Evolutionary conservation across 192 early-diverging fungal species (phyloP).

Genomic region (Coemansia brasiliensis): DNA sequence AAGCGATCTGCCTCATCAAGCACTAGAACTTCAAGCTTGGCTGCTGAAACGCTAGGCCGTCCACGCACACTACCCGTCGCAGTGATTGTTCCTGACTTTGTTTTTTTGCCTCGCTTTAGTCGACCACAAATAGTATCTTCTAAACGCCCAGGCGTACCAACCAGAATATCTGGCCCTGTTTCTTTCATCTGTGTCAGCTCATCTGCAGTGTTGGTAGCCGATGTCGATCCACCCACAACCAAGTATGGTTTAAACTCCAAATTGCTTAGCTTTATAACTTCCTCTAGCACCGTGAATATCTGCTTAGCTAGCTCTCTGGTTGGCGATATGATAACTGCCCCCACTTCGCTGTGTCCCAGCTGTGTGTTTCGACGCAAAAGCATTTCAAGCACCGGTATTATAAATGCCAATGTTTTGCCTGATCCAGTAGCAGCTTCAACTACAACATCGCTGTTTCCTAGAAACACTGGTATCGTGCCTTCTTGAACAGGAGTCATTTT

Average conservation of each 20-base stretch:
- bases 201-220: constrained; percentile 45
- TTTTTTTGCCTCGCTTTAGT: constrained; percentile 34
- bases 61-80: constrained; percentile 48
- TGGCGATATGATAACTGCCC: constrained; percentile 85
- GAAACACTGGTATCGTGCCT: constrained; percentile 85
- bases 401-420: constrained; percentile 91
- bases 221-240: constrained; percentile 48
- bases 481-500: constrained; percentile 95
- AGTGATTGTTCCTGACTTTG: constrained; percentile 40
- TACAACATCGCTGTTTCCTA: constrained; percentile 93
- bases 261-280: constrained; percentile 51
- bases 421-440: constrained; percentile 97
- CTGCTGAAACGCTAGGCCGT: constrained; percentile 57
- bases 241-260: constrained; percentile 29
- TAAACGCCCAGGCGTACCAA: constrained; percentile 88
- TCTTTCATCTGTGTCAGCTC: constrained; percentile 55
- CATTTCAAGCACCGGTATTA: constrained; percentile 90
- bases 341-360: constrained; percentile 74
- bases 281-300: constrained; percentile 70
- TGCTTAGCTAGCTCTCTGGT: constrained; percentile 89
- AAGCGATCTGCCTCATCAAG: constrained; percentile 94
- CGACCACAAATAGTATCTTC: constrained; percentile 70
- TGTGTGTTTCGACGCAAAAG: constrained; percentile 62
- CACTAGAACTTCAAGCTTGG: constrained; percentile 84
- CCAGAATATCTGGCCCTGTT: constrained; percentile 75